A percentile compares a stretch with the other conserved stretches of the same genome.
phyloP scores from a whole-genome alignment of 2,329 filamentous ascomycete species.

The Neofusicoccum kwambonambiense region DNA sequence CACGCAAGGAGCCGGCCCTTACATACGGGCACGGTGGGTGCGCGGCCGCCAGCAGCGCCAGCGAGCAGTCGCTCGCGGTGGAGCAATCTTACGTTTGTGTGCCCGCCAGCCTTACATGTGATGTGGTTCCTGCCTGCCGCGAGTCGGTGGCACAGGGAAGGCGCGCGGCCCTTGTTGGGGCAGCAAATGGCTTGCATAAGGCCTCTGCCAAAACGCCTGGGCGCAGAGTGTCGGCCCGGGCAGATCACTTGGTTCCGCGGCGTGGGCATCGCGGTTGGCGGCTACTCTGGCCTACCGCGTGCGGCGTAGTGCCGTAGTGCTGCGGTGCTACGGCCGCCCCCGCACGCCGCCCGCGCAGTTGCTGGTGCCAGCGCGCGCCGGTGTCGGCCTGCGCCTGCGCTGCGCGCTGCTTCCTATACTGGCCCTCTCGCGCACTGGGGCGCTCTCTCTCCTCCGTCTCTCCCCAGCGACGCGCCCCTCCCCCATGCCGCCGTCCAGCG shows the following conservation, averaged over 20 bases:
- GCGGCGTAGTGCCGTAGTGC: too few species aligned
- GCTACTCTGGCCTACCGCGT: too few species aligned
- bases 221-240: neutral
- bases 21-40: neutral
- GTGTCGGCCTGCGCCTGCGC: neutral
- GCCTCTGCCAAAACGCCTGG: neutral
- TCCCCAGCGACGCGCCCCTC: neutral
- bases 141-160: neutral
- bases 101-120: conserved; percentile 14
- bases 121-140: conserved; percentile 12
- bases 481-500: neutral
- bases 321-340: neutral
- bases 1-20: conserved; percentile 17
- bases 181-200: conserved; percentile 12
- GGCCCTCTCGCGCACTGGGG: neutral
- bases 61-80: conserved; percentile 5
- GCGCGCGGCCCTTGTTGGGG: conserved; percentile 12
- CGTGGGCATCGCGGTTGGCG: neutral
- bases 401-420: neutral
- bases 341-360: neutral
- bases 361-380: neutral
- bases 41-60: neutral
- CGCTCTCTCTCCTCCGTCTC: neutral
- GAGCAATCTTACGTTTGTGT: conserved; percentile 17
- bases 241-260: conserved; percentile 1